Percentiles rank a stretch among this genome's conserved stretches.
Conservation (phyloP, 257 asterid genomes). For the Nicotiana attenuata region DNA sequence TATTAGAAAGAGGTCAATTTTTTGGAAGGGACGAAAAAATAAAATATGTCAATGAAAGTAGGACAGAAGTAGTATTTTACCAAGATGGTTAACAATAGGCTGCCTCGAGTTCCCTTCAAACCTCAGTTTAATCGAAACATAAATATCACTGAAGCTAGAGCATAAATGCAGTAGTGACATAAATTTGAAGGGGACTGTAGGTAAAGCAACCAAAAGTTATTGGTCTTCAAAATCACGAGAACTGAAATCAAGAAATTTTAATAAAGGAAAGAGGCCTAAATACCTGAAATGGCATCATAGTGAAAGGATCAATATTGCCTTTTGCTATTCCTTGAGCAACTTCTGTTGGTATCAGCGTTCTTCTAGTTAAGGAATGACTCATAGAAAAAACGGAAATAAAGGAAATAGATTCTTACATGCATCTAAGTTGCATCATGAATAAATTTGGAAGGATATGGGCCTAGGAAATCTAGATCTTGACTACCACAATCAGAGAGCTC, state of each 20-base stretch:
- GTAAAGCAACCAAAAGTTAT: neutral
- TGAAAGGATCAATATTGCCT: constrained; percentile 89
- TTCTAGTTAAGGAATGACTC: constrained; percentile 54
- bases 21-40: neutral
- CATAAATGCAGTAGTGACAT: neutral
- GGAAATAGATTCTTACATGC: constrained; percentile 5
- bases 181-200: neutral
- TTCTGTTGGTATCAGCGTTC: constrained; percentile 60
- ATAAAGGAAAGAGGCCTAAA: neutral
- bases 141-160: neutral
- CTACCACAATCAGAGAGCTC: constrained; percentile 37
- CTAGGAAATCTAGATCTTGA: constrained; percentile 71
- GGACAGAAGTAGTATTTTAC: neutral
- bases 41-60: neutral
- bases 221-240: neutral
- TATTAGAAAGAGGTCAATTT: neutral
- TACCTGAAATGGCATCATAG: constrained; percentile 78
- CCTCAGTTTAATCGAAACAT: neutral
- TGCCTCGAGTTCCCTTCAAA: neutral
- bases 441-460: constrained; percentile 81
- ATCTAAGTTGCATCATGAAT: constrained; percentile 3
- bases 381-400: constrained; percentile 5
- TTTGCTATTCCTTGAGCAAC: constrained; percentile 80
- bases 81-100: constrained; percentile 1
- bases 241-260: constrained; percentile 4